Evolutionary conservation across 148 eudicot species (phyloP).

Genomic region (Vaccinium darrowii): DNA sequence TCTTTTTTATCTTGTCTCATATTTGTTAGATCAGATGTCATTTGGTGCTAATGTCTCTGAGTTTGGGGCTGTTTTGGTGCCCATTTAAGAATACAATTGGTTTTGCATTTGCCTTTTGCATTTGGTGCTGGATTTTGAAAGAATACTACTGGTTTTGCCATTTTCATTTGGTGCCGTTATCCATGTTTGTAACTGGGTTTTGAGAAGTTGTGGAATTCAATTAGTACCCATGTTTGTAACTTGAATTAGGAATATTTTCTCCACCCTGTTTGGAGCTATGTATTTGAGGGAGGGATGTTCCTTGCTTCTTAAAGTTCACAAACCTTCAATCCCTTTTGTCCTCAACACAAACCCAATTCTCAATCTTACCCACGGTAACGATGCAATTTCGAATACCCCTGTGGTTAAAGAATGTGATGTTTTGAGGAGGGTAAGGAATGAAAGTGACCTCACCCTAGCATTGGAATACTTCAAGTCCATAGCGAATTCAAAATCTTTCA

Average conservation of each 20-base stretch:
- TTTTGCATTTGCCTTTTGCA: no score
- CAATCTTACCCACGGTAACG: constrained; percentile 17
- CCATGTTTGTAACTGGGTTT: no score
- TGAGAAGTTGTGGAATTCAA: not conserved
- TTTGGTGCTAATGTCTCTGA: no score
- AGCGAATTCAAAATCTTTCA: constrained; percentile 51
- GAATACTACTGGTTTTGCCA: no score
- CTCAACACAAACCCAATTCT: constrained; percentile 52
- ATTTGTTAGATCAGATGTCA: no score
- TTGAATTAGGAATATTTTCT: not conserved
- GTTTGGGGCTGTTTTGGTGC: no score
- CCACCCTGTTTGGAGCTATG: constrained; percentile 30
- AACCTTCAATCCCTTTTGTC: constrained; percentile 68
- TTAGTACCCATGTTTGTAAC: not conserved
- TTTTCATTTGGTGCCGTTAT: no score
- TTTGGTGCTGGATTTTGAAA: not conserved
- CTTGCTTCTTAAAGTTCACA: constrained; percentile 57
- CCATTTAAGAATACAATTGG: no score
- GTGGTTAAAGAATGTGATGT: constrained; percentile 51
- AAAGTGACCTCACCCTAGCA: constrained; percentile 50
- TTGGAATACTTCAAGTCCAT: constrained; percentile 60
- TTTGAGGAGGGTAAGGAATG: constrained; percentile 42
- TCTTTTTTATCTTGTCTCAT: no score
- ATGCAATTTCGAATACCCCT: constrained; percentile 10
- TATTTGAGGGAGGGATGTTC: constrained; percentile 76